phyloP scores from a whole-genome alignment of 2,329 filamentous ascomycete species.

The Catunica adiposa region DNA sequence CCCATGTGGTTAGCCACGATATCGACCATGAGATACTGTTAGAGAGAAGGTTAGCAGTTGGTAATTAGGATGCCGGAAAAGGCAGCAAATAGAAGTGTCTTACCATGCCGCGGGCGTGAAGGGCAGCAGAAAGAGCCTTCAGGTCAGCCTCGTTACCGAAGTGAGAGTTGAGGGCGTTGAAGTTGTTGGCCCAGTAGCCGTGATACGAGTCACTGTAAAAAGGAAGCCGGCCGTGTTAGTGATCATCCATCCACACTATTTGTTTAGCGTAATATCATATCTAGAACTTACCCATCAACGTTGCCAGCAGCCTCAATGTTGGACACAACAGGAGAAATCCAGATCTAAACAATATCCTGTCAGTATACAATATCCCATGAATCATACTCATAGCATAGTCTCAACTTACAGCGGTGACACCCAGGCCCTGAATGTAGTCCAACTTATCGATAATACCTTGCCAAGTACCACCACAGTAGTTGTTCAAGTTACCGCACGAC shows the following conservation, averaged over 20 bases:
- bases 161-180: constrained; percentile 28
- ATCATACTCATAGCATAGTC: not conserved
- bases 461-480: constrained; percentile 36
- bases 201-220: constrained; percentile 24
- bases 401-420: constrained; percentile 23
- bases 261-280: not conserved
- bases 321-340: constrained; percentile 29
- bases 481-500: constrained; percentile 18
- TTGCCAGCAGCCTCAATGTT: constrained; percentile 23
- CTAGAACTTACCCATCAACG: constrained; percentile 14
- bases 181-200: constrained; percentile 26
- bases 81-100: not conserved
- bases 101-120: constrained; percentile 36
- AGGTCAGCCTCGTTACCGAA: constrained; percentile 35
- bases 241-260: not conserved
- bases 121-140: constrained; percentile 27
- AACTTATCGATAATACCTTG: constrained; percentile 31
- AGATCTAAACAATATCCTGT: constrained; percentile 17
- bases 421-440: constrained; percentile 34
- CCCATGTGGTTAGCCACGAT: constrained; percentile 36
- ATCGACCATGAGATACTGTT: constrained; percentile 39
- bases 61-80: not conserved
- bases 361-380: not conserved
- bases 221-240: not conserved
- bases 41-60: not conserved